These are phyloP conservation scores for Hanseniaspora singularis DNA, from an alignment of 805 yeast species.

Conservation along the genomic window DNA sequence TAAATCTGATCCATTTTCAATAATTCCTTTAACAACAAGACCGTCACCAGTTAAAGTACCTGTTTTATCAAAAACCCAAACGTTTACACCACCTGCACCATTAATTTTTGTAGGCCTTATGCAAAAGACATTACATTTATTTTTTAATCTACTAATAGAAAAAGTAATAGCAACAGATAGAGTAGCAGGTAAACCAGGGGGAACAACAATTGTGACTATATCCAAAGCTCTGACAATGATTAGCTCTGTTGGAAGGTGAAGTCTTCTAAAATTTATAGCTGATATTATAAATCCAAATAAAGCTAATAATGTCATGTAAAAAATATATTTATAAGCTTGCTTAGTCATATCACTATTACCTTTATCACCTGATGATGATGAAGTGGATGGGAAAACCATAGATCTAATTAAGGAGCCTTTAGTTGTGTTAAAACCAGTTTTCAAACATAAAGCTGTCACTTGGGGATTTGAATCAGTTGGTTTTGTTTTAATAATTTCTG, in stretches of 20 bases:
- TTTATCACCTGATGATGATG: constrained; percentile 19
- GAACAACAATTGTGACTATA: constrained; percentile 90
- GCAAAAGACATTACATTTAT: constrained; percentile 56
- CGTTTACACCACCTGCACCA: constrained; percentile 88
- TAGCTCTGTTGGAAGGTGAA: constrained; percentile 56
- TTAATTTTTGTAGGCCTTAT: constrained; percentile 90
- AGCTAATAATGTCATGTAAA: constrained; percentile 84
- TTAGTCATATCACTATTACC: constrained; percentile 77
- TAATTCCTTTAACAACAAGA: constrained; percentile 69
- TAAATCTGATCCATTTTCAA: constrained; percentile 18
- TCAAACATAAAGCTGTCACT: constrained; percentile 75
- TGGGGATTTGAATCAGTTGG: constrained; percentile 39
- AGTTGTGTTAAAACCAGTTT: constrained; percentile 90
- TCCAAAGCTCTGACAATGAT: constrained; percentile 86
- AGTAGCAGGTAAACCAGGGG: constrained; percentile 97
- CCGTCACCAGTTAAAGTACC: constrained; percentile 98
- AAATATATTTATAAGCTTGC: constrained; percentile 92
- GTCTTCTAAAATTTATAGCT: constrained; percentile 64
- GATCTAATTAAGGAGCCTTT: constrained; percentile 89
- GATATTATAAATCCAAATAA: constrained; percentile 71
- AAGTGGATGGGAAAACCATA: constrained; percentile 92
- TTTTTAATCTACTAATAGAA: constrained; percentile 65
- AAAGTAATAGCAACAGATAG: constrained; percentile 92
- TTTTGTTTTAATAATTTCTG: constrained; percentile 74
- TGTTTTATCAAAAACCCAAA: constrained; percentile 88